Percentiles rank a stretch among this genome's conserved stretches.
Evolutionary conservation across 768 basidiomycete species (phyloP).

Genomic region (Phallus indusiatus): DNA sequence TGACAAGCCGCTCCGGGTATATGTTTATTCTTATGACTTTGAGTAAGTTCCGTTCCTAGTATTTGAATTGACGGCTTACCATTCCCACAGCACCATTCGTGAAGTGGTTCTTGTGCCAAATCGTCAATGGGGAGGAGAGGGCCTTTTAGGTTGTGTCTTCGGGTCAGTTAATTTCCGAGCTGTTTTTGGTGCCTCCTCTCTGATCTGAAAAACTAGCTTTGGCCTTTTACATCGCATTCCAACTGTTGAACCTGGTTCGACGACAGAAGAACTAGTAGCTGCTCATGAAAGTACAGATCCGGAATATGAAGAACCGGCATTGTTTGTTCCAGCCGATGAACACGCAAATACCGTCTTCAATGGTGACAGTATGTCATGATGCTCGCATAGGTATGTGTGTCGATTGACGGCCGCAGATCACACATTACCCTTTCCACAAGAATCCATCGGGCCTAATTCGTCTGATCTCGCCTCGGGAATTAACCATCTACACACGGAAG

Average conservation of each 20-base stretch:
- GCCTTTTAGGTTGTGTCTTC: slow-evolving; percentile 89
- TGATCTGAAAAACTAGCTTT: slow-evolving; percentile 40
- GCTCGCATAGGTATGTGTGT: not conserved
- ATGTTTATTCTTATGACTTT: slow-evolving; percentile 95
- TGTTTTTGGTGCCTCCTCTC: not conserved
- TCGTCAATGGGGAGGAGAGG: slow-evolving; percentile 95
- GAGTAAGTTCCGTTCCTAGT: slow-evolving; percentile 49
- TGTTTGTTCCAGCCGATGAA: slow-evolving; percentile 59
- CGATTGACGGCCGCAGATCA: not conserved
- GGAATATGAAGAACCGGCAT: slow-evolving; percentile 51
- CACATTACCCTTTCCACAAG: not conserved
- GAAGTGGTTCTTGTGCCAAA: slow-evolving; percentile 95
- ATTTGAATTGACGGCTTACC: not conserved
- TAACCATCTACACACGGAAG: not conserved
- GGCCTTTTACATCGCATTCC: slow-evolving; percentile 93
- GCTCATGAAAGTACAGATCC: slow-evolving; percentile 22
- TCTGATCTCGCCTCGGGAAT: not conserved
- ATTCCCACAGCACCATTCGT: slow-evolving; percentile 58
- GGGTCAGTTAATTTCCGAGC: slow-evolving; percentile 47
- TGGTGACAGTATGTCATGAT: not conserved
- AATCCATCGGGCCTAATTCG: not conserved
- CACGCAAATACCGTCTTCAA: slow-evolving; percentile 5
- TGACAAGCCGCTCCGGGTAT: slow-evolving; percentile 87
- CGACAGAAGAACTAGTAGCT: slow-evolving; percentile 43
- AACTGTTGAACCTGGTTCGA: slow-evolving; percentile 45